Evolutionary conservation across 2,329 filamentous ascomycete genomes (phyloP).

Genomic region (Sarocladium oryzae): DNA sequence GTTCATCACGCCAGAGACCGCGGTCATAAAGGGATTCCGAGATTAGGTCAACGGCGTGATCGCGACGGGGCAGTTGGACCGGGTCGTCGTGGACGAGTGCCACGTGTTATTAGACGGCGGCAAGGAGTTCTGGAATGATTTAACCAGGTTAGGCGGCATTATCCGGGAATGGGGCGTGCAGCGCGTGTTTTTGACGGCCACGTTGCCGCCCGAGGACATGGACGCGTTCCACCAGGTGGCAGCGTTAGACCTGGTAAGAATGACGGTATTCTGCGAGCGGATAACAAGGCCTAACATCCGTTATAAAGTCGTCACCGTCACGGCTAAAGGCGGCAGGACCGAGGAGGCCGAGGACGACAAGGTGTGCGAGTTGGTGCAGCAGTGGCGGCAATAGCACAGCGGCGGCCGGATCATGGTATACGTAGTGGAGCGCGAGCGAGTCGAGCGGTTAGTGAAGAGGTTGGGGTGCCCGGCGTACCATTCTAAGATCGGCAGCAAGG

Average conservation of each 20-base stretch:
- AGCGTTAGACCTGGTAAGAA: neutral
- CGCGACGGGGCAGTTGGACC: neutral
- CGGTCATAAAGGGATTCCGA: slow-evolving; percentile 1
- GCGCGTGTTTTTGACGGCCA: slow-evolving; percentile 4
- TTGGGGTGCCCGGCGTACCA: neutral
- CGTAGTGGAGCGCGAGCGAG: no score
- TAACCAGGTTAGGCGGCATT: neutral
- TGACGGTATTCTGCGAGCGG: neutral
- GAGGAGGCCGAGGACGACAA: no score
- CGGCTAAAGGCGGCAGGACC: no score
- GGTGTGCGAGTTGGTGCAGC: neutral
- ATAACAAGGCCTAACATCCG: neutral
- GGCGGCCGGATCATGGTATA: neutral
- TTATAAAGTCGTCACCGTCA: slow-evolving; percentile 1
- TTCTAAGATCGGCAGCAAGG: neutral
- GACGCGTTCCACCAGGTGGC: neutral
- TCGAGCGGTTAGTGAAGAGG: no score
- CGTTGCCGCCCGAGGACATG: neutral
- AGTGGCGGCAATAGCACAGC: neutral
- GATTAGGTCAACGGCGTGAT: neutral
- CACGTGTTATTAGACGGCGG: slow-evolving; percentile 1
- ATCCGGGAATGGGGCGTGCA: neutral
- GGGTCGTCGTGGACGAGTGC: neutral
- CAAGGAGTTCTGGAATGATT: neutral
- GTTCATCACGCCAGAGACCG: slow-evolving; percentile 1